phyloP scores from a whole-genome alignment of 805 yeast genomes.

The Candida golubevii region DNA sequence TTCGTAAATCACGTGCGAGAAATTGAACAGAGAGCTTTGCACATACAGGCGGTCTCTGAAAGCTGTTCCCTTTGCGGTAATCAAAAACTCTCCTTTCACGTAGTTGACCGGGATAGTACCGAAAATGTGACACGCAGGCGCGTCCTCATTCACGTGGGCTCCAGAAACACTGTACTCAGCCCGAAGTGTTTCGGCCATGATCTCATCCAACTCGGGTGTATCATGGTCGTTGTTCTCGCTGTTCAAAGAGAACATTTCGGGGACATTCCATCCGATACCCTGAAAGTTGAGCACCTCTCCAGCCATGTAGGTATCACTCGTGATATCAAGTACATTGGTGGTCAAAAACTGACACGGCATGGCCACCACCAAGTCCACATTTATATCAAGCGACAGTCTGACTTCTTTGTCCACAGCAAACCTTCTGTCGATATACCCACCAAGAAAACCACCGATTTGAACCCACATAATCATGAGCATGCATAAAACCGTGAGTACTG shows the following conservation, averaged over 20 bases:
- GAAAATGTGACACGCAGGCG: slow-evolving; percentile 81
- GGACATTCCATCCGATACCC: slow-evolving; percentile 56
- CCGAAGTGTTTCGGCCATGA: slow-evolving; percentile 58
- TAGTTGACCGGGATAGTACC: slow-evolving; percentile 82
- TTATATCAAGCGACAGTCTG: slow-evolving; percentile 56
- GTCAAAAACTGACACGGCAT: slow-evolving; percentile 79
- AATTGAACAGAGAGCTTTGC: slow-evolving; percentile 54
- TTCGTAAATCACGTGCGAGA: slow-evolving; percentile 81
- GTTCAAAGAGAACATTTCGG: slow-evolving; percentile 44
- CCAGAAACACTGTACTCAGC: slow-evolving; percentile 57
- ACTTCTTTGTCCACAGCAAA: slow-evolving; percentile 68
- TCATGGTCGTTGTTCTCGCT: slow-evolving; percentile 45
- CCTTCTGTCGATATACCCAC: slow-evolving; percentile 75
- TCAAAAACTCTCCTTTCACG: slow-evolving; percentile 80
- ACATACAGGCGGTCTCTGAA: slow-evolving; percentile 47
- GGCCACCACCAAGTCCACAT: slow-evolving; percentile 74
- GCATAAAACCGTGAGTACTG: slow-evolving; percentile 57
- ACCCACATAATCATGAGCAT: slow-evolving; percentile 73
- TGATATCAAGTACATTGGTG: slow-evolving; percentile 71
- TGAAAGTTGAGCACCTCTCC: slow-evolving; percentile 70
- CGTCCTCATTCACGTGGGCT: slow-evolving; percentile 42
- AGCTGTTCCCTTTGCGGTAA: slow-evolving; percentile 73
- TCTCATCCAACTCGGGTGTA: slow-evolving; percentile 60
- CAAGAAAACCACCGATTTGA: slow-evolving; percentile 78
- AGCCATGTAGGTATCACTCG: slow-evolving; percentile 76